Conservation (phyloP, 2,329 filamentous ascomycete genomes). For the Immersiporthe knoxdaviesiana region DNA sequence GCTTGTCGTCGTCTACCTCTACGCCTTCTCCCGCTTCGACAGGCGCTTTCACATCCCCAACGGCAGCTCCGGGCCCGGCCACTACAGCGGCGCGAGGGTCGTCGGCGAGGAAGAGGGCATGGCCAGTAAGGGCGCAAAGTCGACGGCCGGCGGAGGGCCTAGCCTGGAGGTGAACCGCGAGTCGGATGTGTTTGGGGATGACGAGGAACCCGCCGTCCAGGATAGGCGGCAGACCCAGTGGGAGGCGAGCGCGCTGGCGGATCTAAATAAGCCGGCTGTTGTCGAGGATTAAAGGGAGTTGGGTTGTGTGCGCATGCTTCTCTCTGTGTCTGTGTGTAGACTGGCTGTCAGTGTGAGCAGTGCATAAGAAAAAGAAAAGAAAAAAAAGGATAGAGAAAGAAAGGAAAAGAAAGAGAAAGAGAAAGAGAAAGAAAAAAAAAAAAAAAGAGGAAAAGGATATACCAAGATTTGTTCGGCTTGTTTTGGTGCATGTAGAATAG, state of each 20-base stretch:
- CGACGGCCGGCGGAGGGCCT: not conserved
- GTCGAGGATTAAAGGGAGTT: not conserved
- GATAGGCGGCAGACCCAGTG: constrained; percentile 20
- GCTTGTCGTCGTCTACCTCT: constrained; percentile 68
- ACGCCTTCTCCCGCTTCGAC: constrained; percentile 71
- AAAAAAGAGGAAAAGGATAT: too few species aligned
- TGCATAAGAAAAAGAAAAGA: not conserved
- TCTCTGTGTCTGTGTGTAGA: not conserved
- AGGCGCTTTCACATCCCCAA: constrained; percentile 64
- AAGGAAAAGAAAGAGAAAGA: not conserved
- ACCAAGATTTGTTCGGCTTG: not conserved
- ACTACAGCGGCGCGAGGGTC: constrained; percentile 24
- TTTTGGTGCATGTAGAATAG: not conserved
- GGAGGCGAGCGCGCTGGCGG: constrained; percentile 23
- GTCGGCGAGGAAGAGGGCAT: not conserved
- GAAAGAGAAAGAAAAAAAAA: not conserved
- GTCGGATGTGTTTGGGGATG: constrained; percentile 33
- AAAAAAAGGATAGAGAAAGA: too few species aligned
- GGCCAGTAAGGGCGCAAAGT: not conserved
- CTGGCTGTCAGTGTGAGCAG: not conserved
- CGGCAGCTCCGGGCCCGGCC: constrained; percentile 30
- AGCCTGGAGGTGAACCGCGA: constrained; percentile 32
- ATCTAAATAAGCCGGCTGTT: constrained; percentile 17
- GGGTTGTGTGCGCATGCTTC: not conserved
- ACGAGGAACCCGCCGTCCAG: constrained; percentile 7